Percentiles rank a stretch among this genome's conserved stretches.
Conservation (phyloP, 805 yeast species). For the Wickerhamomyces kurtzmanii region DNA sequence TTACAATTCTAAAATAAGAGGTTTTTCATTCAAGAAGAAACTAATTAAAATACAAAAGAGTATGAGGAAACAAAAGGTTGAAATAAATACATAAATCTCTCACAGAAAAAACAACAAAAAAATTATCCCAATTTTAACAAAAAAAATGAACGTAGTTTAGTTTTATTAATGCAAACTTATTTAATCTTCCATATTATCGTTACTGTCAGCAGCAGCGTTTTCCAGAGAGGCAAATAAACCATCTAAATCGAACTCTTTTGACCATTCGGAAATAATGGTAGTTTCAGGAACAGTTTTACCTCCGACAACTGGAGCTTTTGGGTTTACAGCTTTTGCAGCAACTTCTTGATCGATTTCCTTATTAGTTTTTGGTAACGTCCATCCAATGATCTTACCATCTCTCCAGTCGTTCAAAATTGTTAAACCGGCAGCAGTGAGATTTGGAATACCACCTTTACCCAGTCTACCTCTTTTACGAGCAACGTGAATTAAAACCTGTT, state of each 20-base stretch:
- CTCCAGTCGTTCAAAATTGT: slow-evolving; percentile 91
- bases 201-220: slow-evolving; percentile 16
- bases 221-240: slow-evolving; percentile 49
- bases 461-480: slow-evolving; percentile 90
- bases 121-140: too few relatives aligned
- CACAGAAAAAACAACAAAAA: too few relatives aligned
- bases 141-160: too few relatives aligned
- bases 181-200: slow-evolving; percentile 11
- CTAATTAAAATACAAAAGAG: too few relatives aligned
- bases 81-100: too few relatives aligned
- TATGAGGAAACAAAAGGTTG: too few relatives aligned
- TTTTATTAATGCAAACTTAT: too few relatives aligned
- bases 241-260: slow-evolving; percentile 89
- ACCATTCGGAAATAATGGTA: slow-evolving; percentile 82
- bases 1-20: too few relatives aligned
- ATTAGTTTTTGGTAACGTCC: slow-evolving; percentile 68
- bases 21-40: too few relatives aligned
- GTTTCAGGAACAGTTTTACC: slow-evolving; percentile 38
- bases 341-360: slow-evolving; percentile 25
- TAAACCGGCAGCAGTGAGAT: slow-evolving; percentile 75
- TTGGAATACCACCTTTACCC: slow-evolving; percentile 90
- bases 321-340: slow-evolving; percentile 14
- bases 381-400: slow-evolving; percentile 88
- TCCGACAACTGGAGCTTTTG: slow-evolving; percentile 22
- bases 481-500: slow-evolving; percentile 81